Evolutionary conservation across 495 filamentous ascomycete genomes (phyloP), one percentile per base, ranked within the genome.

Genomic region (Trichocladium antarcticum): DNA sequence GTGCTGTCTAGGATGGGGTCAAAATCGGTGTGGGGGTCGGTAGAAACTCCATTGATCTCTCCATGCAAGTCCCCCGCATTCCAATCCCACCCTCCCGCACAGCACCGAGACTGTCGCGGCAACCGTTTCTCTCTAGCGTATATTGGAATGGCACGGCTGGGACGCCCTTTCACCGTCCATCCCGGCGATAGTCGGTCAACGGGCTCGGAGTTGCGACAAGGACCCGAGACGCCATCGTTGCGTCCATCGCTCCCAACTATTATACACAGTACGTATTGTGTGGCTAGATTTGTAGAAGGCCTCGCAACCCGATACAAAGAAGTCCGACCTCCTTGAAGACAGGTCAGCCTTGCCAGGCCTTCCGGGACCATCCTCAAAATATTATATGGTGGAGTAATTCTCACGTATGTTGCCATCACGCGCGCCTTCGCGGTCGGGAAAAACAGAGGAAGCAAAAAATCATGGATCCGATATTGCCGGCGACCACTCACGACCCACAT

Each of bases 141-240:
- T n/a, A n/a, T n/a, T n/a, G n/a, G n/a, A n/a, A n/a, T n/a, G n/a
- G n/a, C n/a, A n/a, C n/a, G n/a, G n/a, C 24, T 8, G 8, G 8
- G 24, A 8, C 24, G 24, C n/a, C 24, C 6, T 3, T 21, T 16
- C 2, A 10, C 21, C 29, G 28, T 49, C 29, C 3, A 16, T 34
- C 46, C 41, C 34, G 46, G 37, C 37, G 19, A 29, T n/a, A n/a
- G n/a, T n/a, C 37, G 37, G 45, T 40, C 46, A 29, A 15, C 46
- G 46, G 46, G 21, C 27, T 41, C 46, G 46, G 46, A 35, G 19
- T 49, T 35, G 46, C 46, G 37, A 34, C 24, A 9, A n/a, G 20
- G 41, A 35, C 37, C 37, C 46, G 46, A 49, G 37, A 14, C 35
- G 2, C 11, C 11, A n/a, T n/a, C n/a, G n/a, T n/a, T n/a, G n/a